Evolutionary conservation across 768 basidiomycete genomes (phyloP), one percentile per base, ranked within the genome.

Genomic region (Suillus discolor): DNA sequence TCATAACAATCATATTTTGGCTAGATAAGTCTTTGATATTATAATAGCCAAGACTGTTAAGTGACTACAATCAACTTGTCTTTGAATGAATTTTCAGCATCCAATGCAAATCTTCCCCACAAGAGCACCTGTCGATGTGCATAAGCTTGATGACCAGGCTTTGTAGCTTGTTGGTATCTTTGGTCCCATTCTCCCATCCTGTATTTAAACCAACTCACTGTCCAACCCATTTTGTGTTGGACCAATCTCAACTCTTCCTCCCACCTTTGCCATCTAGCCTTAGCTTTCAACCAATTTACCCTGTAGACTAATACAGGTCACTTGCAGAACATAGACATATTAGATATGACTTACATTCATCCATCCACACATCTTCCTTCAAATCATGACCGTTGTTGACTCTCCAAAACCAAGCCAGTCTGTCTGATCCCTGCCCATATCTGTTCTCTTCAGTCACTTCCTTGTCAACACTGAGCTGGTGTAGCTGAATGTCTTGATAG

Each of bases 191-290:
- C 34, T 16, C 13, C 12, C 42, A 16, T 34, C 54, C 20, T n/a
- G 4, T 41, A 13, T 23, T 12, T 8, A 41, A 70, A 71, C 45
- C 64, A 73, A n/a, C n/a, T n/a, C n/a, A n/a, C n/a, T n/a, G n/a
- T n/a, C n/a, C n/a, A n/a, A n/a, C n/a, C n/a, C 70, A 73, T 71
- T 39, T 72, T 68, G 61, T 71, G 61, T 61, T 39, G 39, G 7
- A 71, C 49, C 38, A 69, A 34, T 11, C 45, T 61, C n/a, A 69
- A 16, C 61, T 73, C 72, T 41, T 73, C 70, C 16, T 61, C 41
- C 72, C 72, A 73, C 61, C 68, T n/a, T 25, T 71, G 51, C 15
- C 41, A 60, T 36, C 63, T 66, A 18, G 72, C 72, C 61, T 65
- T 69, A 31, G 72, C 70, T 57, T 64, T 59, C n/a, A 64, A 55